Evolutionary conservation across 2,329 filamentous ascomycete genomes (phyloP), one percentile per base, ranked within the genome.

Genomic region (Diaporthe sp.): DNA sequence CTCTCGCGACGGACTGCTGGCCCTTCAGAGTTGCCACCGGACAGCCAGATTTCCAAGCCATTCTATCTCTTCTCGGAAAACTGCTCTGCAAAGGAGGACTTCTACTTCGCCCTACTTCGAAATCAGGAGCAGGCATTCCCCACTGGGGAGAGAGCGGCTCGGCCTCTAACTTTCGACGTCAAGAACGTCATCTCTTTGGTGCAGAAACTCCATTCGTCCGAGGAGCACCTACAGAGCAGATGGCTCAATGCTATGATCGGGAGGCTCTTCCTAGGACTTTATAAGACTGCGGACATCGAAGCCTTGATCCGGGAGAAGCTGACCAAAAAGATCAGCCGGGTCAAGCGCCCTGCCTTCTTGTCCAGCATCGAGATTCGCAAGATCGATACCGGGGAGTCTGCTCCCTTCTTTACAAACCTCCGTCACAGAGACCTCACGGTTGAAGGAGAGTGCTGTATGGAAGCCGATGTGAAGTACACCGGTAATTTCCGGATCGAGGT

Each of bases 21-120:
- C 37, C 85, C 86, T 37, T 3, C 58, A 4, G 91, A 93, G 46
- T 79, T 88, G 39, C 85, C 88, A 3, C 88, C 90, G 4, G 91
- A 92, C 77, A 86, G 83, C 51, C 87, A 87, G 46, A 81, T 90
- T 3, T 92, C 94, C 9, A 96, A 94, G 79, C 95, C 97, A 0
- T 98, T 98, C 85, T 98, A 93, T 81, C 88, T 99, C 6, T 99
- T 98, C 84, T 97, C 95, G 0, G 95, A 98, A 79, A 98, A 97
- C 81, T 95, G 95, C 82, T 98, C 96, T 0, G 95, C 97, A 62
- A 99, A 99, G 84, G 97, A 99, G 84, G 97, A 99, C 82, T 98
- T 99, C 84, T 99, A 99, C 83, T 96, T 98, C 84, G 94, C 96
- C 17, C 88, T 99, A 79, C 87, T 99, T 53, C 92, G 93, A 80